Evolutionary conservation across 2,329 filamentous ascomycete species (phyloP), one percentile per base, ranked within the genome.

Genomic region (Aspergillus ustus): DNA sequence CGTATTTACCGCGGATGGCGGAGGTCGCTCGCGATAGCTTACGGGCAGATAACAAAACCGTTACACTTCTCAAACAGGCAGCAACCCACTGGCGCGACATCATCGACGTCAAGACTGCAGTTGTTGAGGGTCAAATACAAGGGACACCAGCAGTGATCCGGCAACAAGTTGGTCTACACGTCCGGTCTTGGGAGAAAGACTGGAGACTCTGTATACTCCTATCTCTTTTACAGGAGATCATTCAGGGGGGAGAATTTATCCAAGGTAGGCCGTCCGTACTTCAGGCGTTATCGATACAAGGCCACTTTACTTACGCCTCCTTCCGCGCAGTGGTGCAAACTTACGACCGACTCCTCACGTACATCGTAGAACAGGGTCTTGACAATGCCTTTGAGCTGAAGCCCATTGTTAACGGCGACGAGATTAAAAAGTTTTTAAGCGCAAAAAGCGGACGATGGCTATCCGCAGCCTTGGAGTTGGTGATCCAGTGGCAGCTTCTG

Each of bases 401-500:
- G 68, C 83, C 84, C 5, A 78, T 92, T 25, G 81, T 96, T 37
- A 91, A 96, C 71, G 94, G 95, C 17, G 90, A 85, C 44, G 81
- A 89, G 56, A 84, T 98, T 20, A 85, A 87, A 19, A 84, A 87
- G 64, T 87, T 85, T 4, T 81, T 98, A 3, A 80, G 78, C 19
- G 86, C 84, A 0, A 79, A 84, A n/a, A 88, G 87, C 65, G 89
- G 91, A 0, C 88, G 83, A n/a, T 98, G 94, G 94, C 90, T 96
- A 84, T 87, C 87, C 57, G 83, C 84, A 50, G 93, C 93, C 3
- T 79, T 97, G 51, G 90, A 96, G 34, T 81, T 93, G 4, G 91
- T 92, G 63, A 86, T 96, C 76, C 88, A 88, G 63, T 98, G 93
- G 93, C 95, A 98, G 77, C 84, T 98, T 56, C 85, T 91, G 43